Conservation (phyloP, 2,329 filamentous ascomycete species). For the Nothophaeocryptopus gaeumannii region DNA sequence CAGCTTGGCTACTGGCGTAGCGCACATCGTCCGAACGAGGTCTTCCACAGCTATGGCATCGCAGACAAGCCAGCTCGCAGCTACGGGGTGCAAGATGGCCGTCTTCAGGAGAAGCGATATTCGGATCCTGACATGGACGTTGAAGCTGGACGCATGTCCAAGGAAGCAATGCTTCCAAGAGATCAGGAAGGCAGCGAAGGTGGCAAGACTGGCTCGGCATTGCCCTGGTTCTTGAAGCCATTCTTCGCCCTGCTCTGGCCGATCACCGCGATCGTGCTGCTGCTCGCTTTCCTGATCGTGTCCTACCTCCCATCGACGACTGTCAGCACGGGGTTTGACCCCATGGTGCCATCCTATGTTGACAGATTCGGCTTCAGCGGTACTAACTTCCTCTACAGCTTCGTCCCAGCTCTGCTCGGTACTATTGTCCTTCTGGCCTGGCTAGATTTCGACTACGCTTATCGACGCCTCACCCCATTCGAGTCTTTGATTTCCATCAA, state of each 20-base stretch:
- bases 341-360: constrained; percentile 56
- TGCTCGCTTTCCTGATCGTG: constrained; percentile 70
- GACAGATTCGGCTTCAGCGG: constrained; percentile 65
- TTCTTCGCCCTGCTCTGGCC: constrained; percentile 64
- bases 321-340: constrained; percentile 68
- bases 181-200: constrained; percentile 9
- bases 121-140: constrained; percentile 32
- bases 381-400: constrained; percentile 83
- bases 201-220: constrained; percentile 9
- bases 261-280: constrained; percentile 57
- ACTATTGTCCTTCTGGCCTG: constrained; percentile 66
- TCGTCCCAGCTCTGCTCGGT: constrained; percentile 67
- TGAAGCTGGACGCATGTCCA: constrained; percentile 46
- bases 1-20: constrained; percentile 83
- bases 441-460: constrained; percentile 62
- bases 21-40: constrained; percentile 59
- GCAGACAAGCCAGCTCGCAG: constrained; percentile 52
- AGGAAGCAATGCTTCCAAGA: constrained; percentile 29
- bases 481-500: constrained; percentile 53
- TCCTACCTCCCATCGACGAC: constrained; percentile 68
- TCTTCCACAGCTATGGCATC: constrained; percentile 80
- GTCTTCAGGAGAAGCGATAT: constrained; percentile 45
- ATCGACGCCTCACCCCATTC: constrained; percentile 69
- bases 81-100: constrained; percentile 52
- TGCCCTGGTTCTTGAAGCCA: constrained; percentile 74